These are phyloP conservation scores for Fomitopsis schrenkii DNA, from an alignment of 1,284 basidiomycete species.

Conservation along the genomic window DNA sequence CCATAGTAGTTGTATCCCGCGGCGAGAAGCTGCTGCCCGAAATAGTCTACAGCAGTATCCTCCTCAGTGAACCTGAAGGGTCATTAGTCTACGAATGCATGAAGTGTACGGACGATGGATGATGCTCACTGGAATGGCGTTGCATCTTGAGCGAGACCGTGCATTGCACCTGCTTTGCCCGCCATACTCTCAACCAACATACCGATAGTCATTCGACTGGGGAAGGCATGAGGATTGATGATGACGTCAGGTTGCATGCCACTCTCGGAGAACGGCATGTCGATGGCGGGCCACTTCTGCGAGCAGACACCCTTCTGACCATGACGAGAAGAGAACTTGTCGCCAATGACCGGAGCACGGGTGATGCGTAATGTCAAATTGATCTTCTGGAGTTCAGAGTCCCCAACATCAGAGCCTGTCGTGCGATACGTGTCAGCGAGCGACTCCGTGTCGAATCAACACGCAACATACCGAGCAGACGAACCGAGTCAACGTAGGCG, in stretches of 20 bases:
- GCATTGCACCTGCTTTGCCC: constrained; percentile 97
- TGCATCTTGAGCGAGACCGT: constrained; percentile 96
- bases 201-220: constrained; percentile 99
- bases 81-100: constrained; percentile 1
- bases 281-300: constrained; percentile 96
- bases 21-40: constrained; percentile 90
- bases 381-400: constrained; percentile 88
- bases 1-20: constrained; percentile 99
- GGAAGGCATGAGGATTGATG: constrained; percentile 99
- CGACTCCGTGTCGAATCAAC: background rate
- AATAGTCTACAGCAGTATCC: constrained; percentile 95
- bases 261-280: constrained; percentile 99
- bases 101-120: background rate
- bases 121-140: constrained; percentile 88
- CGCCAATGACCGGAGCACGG: constrained; percentile 95
- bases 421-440: background rate
- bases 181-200: constrained; percentile 99
- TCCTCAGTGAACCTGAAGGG: constrained; percentile 83
- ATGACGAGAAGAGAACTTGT: constrained; percentile 99
- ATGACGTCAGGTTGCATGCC: constrained; percentile 99
- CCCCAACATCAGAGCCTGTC: constrained; percentile 80
- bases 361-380: constrained; percentile 94
- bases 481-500: constrained; percentile 90
- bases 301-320: constrained; percentile 99
- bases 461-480: constrained; percentile 71